Base-by-base conservation (phyloP, 2,329 filamentous ascomycete genomes). In the Lachnellula hyalina region DNA sequence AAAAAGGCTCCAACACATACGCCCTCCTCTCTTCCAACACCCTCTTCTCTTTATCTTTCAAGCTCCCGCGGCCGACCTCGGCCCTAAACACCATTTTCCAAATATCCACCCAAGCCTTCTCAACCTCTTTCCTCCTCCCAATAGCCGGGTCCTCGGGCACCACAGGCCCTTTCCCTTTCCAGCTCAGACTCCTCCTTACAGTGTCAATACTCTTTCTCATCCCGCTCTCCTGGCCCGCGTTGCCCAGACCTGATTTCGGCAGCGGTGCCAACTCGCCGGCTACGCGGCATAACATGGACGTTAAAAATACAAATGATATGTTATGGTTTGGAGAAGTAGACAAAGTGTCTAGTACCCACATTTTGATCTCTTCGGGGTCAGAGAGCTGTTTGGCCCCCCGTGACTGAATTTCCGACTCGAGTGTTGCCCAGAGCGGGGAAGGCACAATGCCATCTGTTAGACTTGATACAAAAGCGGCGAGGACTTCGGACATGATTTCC, bases 251-350 rank as follows among this genome's bases (percentile, higher is more conserved):
- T 35, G 56, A 52, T 44, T 63, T 67, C 0, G 64, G 66, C 0
- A 75, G 66, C 0, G 77, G 75, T 2, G 72, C 73, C 6, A 85
- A 70, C 63, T 86, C 83, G 35, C 75, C 74, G 28, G 77, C 72
- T 38, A 87, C 76, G 11, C 79, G 77, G 21, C 78, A 77, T 11
- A 96, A 77, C 72, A 91, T 92, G 8, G 89, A 85, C 0, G 87
- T 90, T 15, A 96, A 74, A 61, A 96, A 91, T 2, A 96, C 88
- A 66, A 96, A 96, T 0, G 88, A 87, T 53, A 96, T 92, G 67
- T 90, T 94, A 72, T 96, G 87, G 49, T 86, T 86, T 0, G 90
- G 88, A 0, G 83, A 79, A 2, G 80, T 75, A 0, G 86, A 81
- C 2, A 96, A 78, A 2, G 86, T 79, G 61, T 96, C 92, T 5